Base-by-base conservation (phyloP, 495 filamentous ascomycete species). In the Penicillium taxi region DNA sequence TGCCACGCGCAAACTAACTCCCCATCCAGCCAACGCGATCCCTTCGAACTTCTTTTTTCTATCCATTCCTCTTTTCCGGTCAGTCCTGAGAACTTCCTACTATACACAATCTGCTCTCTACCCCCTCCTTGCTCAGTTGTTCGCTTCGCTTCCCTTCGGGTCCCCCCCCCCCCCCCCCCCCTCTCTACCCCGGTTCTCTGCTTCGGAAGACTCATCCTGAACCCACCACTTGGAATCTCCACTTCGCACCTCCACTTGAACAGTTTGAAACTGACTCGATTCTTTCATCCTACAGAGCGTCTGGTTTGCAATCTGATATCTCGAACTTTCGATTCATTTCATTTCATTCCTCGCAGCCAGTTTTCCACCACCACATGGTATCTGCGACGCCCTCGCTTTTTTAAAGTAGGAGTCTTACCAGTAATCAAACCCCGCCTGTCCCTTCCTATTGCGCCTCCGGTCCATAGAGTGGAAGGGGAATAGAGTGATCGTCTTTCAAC, bases 21-120 rank as follows among this genome's bases (percentile, higher is more conserved):
- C 55, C 24, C 37, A 62, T 63, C 71, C 69, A 70, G 73, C 64
- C 72, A 75, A 73, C 69, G 73, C 68, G 59, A 64, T 68, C 67
- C 66, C 72, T 72, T 74, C 65, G 64, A 65, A 63, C 61, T 50
- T 55, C 22, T 34, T n/a, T n/a, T n/a, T n/a, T n/a, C n/a, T n/a
- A 25, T 35, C 37, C 33, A 39, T 41, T 33, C 29, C 29, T 23
- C 35, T 25, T 33, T 31, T 17, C 12, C 30, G n/a, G 11, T 32
- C 29, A 15, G 12, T 43, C 41, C 37, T 9, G 15, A 4, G 5
- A 4, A 9, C 11, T 12, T 28, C 5, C 15, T 28, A 4, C 26
- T 5, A 21, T 12, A 15, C 22, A 18, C 15, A 29, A 6, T 29
- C 13, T 22, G 14, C 9, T 19, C 30, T 29, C 26, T 27, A 9